Percentiles rank a stretch among this genome's conserved stretches.
These are phyloP conservation scores for Pleurotus sapidus DNA, from an alignment of 768 basidiomycete genomes.

Conservation along the genomic window DNA sequence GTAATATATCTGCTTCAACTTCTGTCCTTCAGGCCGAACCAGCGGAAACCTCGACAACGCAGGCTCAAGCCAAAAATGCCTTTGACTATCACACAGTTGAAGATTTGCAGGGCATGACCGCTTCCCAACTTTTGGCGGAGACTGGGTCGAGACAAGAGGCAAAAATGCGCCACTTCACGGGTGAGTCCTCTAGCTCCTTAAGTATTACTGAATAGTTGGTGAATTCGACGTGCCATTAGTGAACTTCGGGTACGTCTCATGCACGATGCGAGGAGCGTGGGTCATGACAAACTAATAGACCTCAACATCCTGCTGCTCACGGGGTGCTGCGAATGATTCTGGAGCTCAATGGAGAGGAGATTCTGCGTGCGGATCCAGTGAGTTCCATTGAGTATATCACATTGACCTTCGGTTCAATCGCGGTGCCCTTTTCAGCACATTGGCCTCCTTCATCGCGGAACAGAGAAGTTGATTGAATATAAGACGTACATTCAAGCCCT, in stretches of 20 bases:
- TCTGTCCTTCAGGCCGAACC: conserved; percentile 25
- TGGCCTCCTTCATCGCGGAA: conserved; percentile 94
- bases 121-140: conserved; percentile 78
- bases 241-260: conserved; percentile 83
- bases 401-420: neutral
- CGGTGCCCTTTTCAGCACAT: conserved; percentile 60
- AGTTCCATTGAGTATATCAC: conserved; percentile 19
- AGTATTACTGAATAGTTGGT: too few relatives aligned
- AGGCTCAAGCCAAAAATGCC: conserved; percentile 38
- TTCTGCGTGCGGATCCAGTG: conserved; percentile 82
- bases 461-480: conserved; percentile 98
- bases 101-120: conserved; percentile 78
- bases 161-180: conserved; percentile 92
- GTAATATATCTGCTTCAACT: conserved; percentile 36
- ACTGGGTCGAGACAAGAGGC: conserved; percentile 67
- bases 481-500: conserved; percentile 97
- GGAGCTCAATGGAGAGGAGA: conserved; percentile 96
- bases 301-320: conserved; percentile 98
- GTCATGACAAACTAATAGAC: conserved; percentile 38
- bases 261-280: neutral
- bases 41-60: conserved; percentile 18
- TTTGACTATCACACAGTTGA: conserved; percentile 77
- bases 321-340: conserved; percentile 97
- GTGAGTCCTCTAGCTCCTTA: conserved; percentile 35
- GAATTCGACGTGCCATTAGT: conserved; percentile 41